Conservation (phyloP, 768 basidiomycete species). For the Tulasnella sp. region DNA sequence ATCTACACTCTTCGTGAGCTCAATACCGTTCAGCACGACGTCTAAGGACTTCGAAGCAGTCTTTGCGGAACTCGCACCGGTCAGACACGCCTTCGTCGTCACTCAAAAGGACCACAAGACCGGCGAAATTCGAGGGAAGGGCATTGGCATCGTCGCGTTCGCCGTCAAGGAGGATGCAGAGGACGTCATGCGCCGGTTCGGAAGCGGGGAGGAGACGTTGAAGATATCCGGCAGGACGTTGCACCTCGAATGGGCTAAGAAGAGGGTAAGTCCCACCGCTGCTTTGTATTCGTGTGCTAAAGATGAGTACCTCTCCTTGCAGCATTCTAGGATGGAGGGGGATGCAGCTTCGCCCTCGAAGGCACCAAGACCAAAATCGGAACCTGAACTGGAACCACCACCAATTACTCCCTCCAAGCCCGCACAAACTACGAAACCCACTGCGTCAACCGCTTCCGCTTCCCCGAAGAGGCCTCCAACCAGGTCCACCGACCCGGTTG, state of each 20-base stretch:
- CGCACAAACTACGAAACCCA: not conserved
- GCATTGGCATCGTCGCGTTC: slow-evolving; percentile 95
- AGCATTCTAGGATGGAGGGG: not conserved
- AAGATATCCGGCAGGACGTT: slow-evolving; percentile 62
- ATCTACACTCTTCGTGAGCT: slow-evolving; percentile 71
- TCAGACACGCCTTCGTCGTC: slow-evolving; percentile 93
- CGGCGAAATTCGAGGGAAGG: slow-evolving; percentile 56
- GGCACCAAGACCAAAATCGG: not conserved
- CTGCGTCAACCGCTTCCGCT: not conserved
- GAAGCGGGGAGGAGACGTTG: slow-evolving; percentile 61
- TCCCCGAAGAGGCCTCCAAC: not conserved
- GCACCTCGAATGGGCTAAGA: slow-evolving; percentile 74
- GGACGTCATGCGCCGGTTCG: slow-evolving; percentile 8
- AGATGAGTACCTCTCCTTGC: not conserved
- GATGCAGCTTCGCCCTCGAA: not conserved
- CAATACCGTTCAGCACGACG: slow-evolving; percentile 85
- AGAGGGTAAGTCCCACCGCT: slow-evolving; percentile 50
- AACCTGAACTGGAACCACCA: slow-evolving; percentile 14
- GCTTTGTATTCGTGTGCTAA: slow-evolving; percentile 30
- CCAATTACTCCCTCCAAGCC: slow-evolving; percentile 16
- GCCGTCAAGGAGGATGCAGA: slow-evolving; percentile 86
- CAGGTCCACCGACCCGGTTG: slow-evolving; percentile 56
- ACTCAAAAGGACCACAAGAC: slow-evolving; percentile 65
- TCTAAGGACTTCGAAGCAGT: slow-evolving; percentile 86
- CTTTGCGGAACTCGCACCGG: slow-evolving; percentile 93